Evolutionary conservation across 2,329 filamentous ascomycete genomes (phyloP).

Genomic region (Hirsutella thompsonii): DNA sequence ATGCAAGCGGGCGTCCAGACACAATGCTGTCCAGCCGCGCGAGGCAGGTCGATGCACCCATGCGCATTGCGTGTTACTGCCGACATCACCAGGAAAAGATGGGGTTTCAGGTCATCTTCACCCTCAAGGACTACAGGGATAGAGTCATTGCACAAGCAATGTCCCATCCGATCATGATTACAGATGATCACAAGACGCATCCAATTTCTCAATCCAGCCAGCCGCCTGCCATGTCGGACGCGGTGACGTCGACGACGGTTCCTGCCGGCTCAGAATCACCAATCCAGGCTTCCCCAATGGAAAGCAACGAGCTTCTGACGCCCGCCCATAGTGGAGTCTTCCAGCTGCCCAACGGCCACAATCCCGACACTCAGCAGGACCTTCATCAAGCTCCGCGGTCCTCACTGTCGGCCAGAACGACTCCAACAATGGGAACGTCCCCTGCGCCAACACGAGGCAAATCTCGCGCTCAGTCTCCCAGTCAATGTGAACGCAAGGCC

Average conservation of each 20-base stretch:
- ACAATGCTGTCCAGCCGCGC: constrained; percentile 41
- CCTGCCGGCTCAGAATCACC: constrained; percentile 6
- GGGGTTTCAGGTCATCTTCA: constrained; percentile 90
- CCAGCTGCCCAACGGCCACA: constrained; percentile 17
- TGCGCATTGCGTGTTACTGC: constrained; percentile 97
- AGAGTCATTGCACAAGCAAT: constrained; percentile 73
- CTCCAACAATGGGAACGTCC: constrained; percentile 13
- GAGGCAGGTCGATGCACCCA: constrained; percentile 72
- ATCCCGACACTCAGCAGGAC: neutral
- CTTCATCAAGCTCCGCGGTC: neutral
- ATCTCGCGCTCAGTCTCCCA: constrained; percentile 65
- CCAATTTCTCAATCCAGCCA: constrained; percentile 15
- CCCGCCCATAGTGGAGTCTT: constrained; percentile 28
- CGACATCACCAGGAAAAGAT: constrained; percentile 88
- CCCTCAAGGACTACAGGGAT: constrained; percentile 69
- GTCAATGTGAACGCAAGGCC: constrained; percentile 48
- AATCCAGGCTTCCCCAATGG: constrained; percentile 7
- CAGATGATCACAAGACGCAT: constrained; percentile 93
- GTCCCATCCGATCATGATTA: constrained; percentile 87
- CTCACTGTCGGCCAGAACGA: constrained; percentile 16
- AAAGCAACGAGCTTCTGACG: constrained; percentile 19
- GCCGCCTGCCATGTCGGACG: constrained; percentile 16
- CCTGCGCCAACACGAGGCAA: constrained; percentile 23
- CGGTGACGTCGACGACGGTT: constrained; percentile 10
- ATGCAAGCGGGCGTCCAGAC: constrained; percentile 27